Evolutionary conservation across 495 filamentous ascomycete genomes (phyloP), one percentile per base, ranked within the genome.

Genomic region (Lindgomyces ingoldianus): DNA sequence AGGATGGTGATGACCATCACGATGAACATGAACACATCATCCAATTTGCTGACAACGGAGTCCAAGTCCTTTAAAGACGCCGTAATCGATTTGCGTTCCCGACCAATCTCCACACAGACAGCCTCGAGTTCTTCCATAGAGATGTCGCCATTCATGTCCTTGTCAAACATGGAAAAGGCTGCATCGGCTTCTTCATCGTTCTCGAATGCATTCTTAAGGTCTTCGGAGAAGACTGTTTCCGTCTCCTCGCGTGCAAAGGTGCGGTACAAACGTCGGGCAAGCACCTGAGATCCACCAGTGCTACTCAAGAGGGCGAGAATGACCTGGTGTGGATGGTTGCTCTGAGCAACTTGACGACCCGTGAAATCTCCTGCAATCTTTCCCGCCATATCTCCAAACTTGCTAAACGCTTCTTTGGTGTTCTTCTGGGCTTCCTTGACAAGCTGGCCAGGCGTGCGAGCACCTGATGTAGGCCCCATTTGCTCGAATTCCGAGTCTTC

Each of bases 361-460:
- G 93, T 96, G 68, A 98, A 93, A 74, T 98, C 93, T 12, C 91
- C 92, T n/a, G 93, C 93, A 47, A 97, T 86, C 49, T 91, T 92
- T 11, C 87, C 91, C 10, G 93, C 90, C 9, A 92, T 83, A 72
- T 93, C 89, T n/a, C 92, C 91, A 61, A 96, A 87, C 72, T 86
- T 93, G 67, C 81, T 86, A 70, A 91, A 81, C 0, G 84, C 90
- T 25, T 87, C 84, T 41, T 85, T 85, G 18, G 91, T 91, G 62
- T 85, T 87, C 64, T 84, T 82, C 41, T 87, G 84, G 1, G 87
- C 88, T 39, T 84, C 78, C 14, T 80, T 81, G 21, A 95, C 75
- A 36, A 74, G 36, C 58, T 86, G 79, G 8, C 82, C 83, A 0
- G 94, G 93, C 1, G 91, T 96, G 52, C 84, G 82, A 2, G 79